These are phyloP conservation scores for Biscutella auriculata DNA, from an alignment of 441 rosid species.

Conservation along the genomic window DNA sequence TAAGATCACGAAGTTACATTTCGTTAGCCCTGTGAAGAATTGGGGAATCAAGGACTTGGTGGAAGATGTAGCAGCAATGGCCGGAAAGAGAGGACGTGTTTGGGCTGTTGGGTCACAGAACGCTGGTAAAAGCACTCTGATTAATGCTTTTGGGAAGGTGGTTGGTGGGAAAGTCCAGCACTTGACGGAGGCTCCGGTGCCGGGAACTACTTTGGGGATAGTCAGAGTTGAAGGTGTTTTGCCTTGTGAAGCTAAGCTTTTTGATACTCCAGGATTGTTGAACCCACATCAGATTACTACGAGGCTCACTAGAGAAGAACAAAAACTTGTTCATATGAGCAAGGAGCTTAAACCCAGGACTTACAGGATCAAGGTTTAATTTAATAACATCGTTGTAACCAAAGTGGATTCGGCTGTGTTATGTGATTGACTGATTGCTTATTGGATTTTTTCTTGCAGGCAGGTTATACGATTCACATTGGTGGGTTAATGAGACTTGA, in stretches of 20 bases:
- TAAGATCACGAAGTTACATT: constrained; percentile 62
- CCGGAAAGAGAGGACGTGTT: constrained; percentile 74
- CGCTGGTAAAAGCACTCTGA: constrained; percentile 81
- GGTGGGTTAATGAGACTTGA: constrained; percentile 89
- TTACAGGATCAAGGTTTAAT: constrained; percentile 79
- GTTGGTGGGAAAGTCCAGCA: constrained; percentile 39
- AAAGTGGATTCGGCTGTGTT: too few species aligned
- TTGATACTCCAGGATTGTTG: constrained; percentile 82
- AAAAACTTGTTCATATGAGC: constrained; percentile 59
- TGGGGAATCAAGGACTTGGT: constrained; percentile 79
- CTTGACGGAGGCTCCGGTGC: constrained; percentile 84
- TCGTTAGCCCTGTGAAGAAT: constrained; percentile 68
- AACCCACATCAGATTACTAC: constrained; percentile 77
- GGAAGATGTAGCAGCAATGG: constrained; percentile 58
- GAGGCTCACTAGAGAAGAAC: constrained; percentile 77
- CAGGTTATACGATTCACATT: constrained; percentile 60
- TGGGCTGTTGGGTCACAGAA: constrained; percentile 90
- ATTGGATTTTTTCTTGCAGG: constrained; percentile 31
- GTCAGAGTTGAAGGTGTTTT: constrained; percentile 73
- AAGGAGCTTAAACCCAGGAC: constrained; percentile 87
- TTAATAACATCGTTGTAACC: too few species aligned
- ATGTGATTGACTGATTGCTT: too few species aligned
- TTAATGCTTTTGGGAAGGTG: constrained; percentile 60
- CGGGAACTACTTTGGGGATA: constrained; percentile 82
- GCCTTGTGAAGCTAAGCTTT: constrained; percentile 66